Percentiles rank a stretch among this genome's conserved stretches.
These are phyloP conservation scores for Vitis hybrid DNA, from an alignment of 177 flowering plant genomes.

Conservation along the genomic window DNA sequence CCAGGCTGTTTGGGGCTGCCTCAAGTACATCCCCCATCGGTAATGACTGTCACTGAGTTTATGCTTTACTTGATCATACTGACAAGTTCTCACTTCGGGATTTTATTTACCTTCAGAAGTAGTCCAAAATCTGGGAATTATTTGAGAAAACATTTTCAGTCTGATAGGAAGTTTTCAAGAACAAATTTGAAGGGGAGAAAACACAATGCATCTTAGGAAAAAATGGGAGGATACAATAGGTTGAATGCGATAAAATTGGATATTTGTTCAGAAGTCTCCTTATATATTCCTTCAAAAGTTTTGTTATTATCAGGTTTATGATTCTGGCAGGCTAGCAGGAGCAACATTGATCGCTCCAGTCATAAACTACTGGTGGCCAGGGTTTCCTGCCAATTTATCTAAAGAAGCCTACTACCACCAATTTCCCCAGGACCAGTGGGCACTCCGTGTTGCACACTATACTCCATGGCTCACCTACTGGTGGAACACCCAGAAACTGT, in stretches of 20 bases:
- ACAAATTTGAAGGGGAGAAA: no score
- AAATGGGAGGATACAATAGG: no score
- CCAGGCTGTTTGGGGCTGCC: conserved; percentile 32
- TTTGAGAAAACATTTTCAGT: no score
- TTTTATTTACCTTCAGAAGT: no score
- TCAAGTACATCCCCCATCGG: conserved; percentile 53
- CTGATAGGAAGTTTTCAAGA: no score
- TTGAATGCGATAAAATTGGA: no score
- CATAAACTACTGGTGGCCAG: conserved; percentile 46
- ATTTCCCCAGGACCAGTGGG: conserved; percentile 29
- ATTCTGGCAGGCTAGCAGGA: conserved; percentile 28
- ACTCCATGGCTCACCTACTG: conserved; percentile 40
- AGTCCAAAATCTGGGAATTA: no score
- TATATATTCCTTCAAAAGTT: neutral
- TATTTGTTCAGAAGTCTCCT: no score
- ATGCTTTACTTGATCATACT: neutral
- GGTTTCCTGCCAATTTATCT: conserved; percentile 33
- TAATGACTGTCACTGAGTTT: conserved; percentile 6
- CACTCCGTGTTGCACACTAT: conserved; percentile 33
- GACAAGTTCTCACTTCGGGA: neutral
- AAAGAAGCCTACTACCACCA: conserved; percentile 24
- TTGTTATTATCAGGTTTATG: neutral
- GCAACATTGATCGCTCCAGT: conserved; percentile 33
- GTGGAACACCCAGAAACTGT: conserved; percentile 46
- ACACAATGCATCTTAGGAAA: no score